Percentiles rank a stretch among this genome's conserved stretches.
phyloP scores from a whole-genome alignment of 208 protist genomes.

The Histomonas meleagridis region DNA sequence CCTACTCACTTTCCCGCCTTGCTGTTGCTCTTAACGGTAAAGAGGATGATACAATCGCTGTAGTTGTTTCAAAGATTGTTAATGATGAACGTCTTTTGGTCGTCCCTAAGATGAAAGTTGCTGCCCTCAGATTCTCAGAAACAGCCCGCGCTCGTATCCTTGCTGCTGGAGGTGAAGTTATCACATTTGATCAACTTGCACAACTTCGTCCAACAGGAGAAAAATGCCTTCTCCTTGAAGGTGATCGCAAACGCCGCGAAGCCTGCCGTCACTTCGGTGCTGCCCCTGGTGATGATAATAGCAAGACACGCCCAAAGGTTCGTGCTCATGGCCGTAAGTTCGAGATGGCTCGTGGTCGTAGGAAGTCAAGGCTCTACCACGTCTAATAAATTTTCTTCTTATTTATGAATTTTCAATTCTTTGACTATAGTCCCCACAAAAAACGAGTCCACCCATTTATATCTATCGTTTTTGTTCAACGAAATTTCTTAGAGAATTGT shows the following conservation, averaged over 20 bases:
- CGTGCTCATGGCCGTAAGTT: conserved; percentile 64
- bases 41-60: conserved; percentile 66
- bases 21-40: conserved; percentile 67
- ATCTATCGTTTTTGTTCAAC: too few relatives aligned
- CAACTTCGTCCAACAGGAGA: conserved; percentile 82
- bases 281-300: conserved; percentile 51
- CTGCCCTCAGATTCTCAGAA: conserved; percentile 93
- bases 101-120: conserved; percentile 78
- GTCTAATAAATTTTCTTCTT: conserved; percentile 46
- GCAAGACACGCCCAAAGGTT: conserved; percentile 71
- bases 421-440: too few relatives aligned
- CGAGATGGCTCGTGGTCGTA: conserved; percentile 74
- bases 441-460: too few relatives aligned
- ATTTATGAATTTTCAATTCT: too few relatives aligned
- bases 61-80: conserved; percentile 45
- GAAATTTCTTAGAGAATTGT: too few relatives aligned
- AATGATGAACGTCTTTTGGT: conserved; percentile 53
- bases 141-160: conserved; percentile 88
- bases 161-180: conserved; percentile 83
- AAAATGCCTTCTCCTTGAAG: conserved; percentile 89
- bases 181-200: conserved; percentile 98
- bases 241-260: conserved; percentile 76
- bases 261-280: conserved; percentile 93
- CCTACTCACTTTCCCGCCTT: conserved; percentile 82
- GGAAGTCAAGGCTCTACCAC: conserved; percentile 54